Evolutionary conservation across 768 basidiomycete genomes (phyloP).

Genomic region (Mycena galericulata): DNA sequence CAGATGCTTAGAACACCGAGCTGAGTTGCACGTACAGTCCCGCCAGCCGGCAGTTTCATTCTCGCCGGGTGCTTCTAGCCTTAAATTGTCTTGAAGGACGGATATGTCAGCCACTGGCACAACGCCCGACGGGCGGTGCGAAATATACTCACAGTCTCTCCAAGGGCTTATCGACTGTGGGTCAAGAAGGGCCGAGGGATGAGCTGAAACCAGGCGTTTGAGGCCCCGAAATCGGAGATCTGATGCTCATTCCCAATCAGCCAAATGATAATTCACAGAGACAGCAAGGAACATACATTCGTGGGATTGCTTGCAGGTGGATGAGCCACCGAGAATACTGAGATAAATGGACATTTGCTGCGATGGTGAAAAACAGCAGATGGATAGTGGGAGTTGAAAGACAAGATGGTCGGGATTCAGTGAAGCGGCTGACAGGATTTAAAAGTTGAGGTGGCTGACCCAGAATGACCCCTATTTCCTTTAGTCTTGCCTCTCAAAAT

Average conservation of each 20-base stretch:
- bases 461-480: too few relatives aligned
- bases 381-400: not conserved
- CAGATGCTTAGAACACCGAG: not conserved
- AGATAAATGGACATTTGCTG: constrained; percentile 7
- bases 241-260: not conserved
- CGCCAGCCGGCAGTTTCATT: not conserved
- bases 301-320: not conserved
- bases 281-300: not conserved
- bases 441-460: not conserved
- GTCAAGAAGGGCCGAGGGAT: not conserved
- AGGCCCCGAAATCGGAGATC: constrained; percentile 1
- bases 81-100: not conserved
- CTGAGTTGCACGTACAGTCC: not conserved
- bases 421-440: too few relatives aligned
- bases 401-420: too few relatives aligned
- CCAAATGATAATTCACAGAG: not conserved
- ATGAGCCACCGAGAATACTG: not conserved
- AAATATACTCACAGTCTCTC: not conserved
- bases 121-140: not conserved
- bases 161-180: not conserved
- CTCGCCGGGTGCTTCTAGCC: not conserved
- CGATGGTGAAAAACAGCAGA: not conserved
- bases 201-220: not conserved
- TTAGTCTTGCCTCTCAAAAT: too few relatives aligned
- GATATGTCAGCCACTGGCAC: not conserved